A percentile compares a stretch with the other conserved stretches of the same genome.
phyloP scores from a whole-genome alignment of 345 rosid genomes.

The Acer campestre region DNA sequence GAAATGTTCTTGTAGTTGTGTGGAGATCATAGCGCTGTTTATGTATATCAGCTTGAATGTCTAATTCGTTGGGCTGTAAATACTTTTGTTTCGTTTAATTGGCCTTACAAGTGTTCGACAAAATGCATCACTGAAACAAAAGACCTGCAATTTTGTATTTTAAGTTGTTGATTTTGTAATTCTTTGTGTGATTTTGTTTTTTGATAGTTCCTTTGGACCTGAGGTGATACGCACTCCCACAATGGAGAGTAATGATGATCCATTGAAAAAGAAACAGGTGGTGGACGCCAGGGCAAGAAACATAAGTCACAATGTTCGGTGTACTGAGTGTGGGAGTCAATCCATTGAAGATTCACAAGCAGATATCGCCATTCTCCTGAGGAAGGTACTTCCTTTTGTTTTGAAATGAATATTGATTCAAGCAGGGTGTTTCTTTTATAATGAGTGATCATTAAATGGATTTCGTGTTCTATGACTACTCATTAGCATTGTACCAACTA shows the following conservation, averaged over 20 bases:
- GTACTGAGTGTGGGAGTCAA: constrained; percentile 98
- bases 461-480: neutral
- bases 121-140: constrained; percentile 33
- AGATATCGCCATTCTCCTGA: constrained; percentile 87
- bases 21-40: neutral
- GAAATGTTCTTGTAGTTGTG: neutral
- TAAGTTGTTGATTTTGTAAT: neutral
- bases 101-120: constrained; percentile 36
- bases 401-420: neutral
- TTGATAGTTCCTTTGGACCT: constrained; percentile 9
- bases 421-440: constrained; percentile 3
- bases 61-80: neutral
- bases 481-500: neutral
- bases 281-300: constrained; percentile 88
- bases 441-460: neutral
- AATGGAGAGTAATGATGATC: constrained; percentile 70
- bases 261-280: constrained; percentile 58
- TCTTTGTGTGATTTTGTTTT: constrained; percentile 3
- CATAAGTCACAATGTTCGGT: constrained; percentile 91
- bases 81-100: neutral
- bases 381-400: constrained; percentile 56
- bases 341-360: constrained; percentile 99
- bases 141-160: neutral
- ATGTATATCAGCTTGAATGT: neutral
- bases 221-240: neutral